Base-by-base conservation (phyloP, 805 yeast species). In the Candida oleophila region DNA sequence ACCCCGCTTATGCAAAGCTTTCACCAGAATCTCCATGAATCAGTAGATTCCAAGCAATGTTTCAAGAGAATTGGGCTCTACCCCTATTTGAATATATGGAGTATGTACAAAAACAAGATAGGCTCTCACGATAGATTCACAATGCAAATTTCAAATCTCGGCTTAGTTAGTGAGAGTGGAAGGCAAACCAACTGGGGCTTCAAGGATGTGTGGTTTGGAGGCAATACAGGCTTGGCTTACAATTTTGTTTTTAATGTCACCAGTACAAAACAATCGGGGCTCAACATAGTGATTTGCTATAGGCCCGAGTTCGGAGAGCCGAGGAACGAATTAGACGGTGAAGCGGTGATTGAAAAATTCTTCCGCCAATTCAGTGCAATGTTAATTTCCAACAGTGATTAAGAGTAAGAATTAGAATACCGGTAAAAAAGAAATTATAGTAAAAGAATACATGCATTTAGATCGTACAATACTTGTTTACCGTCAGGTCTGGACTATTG, bases 61-160 rank as follows among this genome's bases (percentile, higher is more conserved):
- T 57, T 56, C 38, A 38, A 48, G 38, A 20, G 34, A 4, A 50
- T 48, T 1, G 55, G 59, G 7, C 38, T 55, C 12, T 37, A 53
- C 35, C 49, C 47, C 21, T 43, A 37, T 19, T 19, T 46, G 3
- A 52, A 55, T 34, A 38, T 56, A 8, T 44, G 52, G 48, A 42
- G 45, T 3, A 45, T 46, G 19, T 39, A 50, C 9, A 38, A 38
- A 9, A 16, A 14, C 5, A 47, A 45, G 30, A 21, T 53, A n/a
- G 56, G 56, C 2, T 38, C 48, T 4, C 35, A 41, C 34, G 48
- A 44, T 2, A 25, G 41, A n/a, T 16, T 46, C 18, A 56, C 58
- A 3, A 28, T 56, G 38, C 59, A 49, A 41, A 22, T 55, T 14
- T 60, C 64, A 2, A 60, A 60, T 42, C 41, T 60, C 32, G 64